Conservation (phyloP, 208 protist species). For the Leishmania martiniquensis region DNA sequence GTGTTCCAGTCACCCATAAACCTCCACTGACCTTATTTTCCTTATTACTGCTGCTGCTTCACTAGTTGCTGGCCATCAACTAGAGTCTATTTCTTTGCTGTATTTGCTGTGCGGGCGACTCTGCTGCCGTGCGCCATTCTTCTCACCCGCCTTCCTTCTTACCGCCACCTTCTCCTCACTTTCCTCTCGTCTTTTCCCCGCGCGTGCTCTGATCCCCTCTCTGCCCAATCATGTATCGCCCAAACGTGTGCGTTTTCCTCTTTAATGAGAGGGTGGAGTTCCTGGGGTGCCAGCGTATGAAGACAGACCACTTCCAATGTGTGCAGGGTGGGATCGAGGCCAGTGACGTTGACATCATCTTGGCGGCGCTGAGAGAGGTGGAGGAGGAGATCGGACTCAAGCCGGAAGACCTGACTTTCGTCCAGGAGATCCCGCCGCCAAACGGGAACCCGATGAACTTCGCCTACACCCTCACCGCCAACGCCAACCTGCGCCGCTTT, state of each 20-base stretch:
- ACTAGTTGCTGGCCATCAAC: not conserved
- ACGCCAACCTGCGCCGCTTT: slow-evolving; percentile 63
- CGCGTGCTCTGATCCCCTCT: not conserved
- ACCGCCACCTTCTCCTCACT: not conserved
- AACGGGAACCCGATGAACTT: slow-evolving; percentile 67
- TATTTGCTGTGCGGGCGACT: not conserved
- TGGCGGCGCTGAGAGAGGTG: slow-evolving; percentile 70
- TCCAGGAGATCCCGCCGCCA: slow-evolving; percentile 71
- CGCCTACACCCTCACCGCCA: slow-evolving; percentile 51
- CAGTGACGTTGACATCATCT: slow-evolving; percentile 48
- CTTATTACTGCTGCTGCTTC: not conserved
- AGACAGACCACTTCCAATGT: slow-evolving; percentile 51
- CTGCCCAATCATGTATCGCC: slow-evolving; percentile 56
- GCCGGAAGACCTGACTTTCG: slow-evolving; percentile 52
- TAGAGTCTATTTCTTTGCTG: not conserved
- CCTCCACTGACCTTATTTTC: not conserved
- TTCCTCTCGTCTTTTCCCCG: not conserved
- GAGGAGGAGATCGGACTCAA: slow-evolving; percentile 76
- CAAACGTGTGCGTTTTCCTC: slow-evolving; percentile 79
- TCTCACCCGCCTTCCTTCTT: not conserved
- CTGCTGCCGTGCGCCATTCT: not conserved
- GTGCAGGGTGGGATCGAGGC: slow-evolving; percentile 84
- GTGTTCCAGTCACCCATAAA: not conserved
- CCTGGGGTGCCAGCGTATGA: slow-evolving; percentile 66
- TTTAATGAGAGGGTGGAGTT: slow-evolving; percentile 75